Base-by-base conservation (phyloP, 768 basidiomycete genomes). In the Termitomyces sp. region DNA sequence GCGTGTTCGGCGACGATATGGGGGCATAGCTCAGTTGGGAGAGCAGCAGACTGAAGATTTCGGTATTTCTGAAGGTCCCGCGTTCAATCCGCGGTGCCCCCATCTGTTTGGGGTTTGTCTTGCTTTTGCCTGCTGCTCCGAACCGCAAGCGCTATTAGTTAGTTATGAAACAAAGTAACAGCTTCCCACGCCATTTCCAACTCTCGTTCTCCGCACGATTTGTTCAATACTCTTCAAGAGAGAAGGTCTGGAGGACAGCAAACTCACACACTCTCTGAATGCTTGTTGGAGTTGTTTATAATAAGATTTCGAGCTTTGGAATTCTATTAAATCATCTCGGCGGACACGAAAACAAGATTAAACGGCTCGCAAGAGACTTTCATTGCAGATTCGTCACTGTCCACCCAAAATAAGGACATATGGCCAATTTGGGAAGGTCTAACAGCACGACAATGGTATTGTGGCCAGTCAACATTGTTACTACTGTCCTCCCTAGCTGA, bases 21-120 rank as follows among this genome's bases (percentile, higher is more conserved):
- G 54, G 54, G 54, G 54, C 54, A 55, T 55, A 55, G 54, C 54
- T 55, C 54, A 55, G 54, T 41, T 55, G 54, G 54, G 54, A 55
- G 54, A 55, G 54, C 46, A 55, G 54, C 54, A 55, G 54, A 55
- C 54, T 55, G 54, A 55, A 55, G 54, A 5, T 30, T 25, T 21
- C 9, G 1, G n/a, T 2, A 0, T 4, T 55, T 55, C 54, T 55
- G 54, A 55, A 51, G 50, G 50, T 51, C 50, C 50, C 50, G 50
- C 50, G 50, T 51, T 51, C 50, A 51, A 51, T 51, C 50, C 50
- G 50, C 50, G 50, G 50, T 51, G 50, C 50, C 50, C 50, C 50
- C 50, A 39, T 25, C 7, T 28, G 28, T 5, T 28, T 28, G 5
- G 5, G 28, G n/a, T n/a, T n/a, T n/a, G n/a, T n/a, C n/a, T n/a